These are phyloP conservation scores for Aspergillus mulundensis DNA, from an alignment of 495 filamentous ascomycete genomes.

Conservation along the genomic window DNA sequence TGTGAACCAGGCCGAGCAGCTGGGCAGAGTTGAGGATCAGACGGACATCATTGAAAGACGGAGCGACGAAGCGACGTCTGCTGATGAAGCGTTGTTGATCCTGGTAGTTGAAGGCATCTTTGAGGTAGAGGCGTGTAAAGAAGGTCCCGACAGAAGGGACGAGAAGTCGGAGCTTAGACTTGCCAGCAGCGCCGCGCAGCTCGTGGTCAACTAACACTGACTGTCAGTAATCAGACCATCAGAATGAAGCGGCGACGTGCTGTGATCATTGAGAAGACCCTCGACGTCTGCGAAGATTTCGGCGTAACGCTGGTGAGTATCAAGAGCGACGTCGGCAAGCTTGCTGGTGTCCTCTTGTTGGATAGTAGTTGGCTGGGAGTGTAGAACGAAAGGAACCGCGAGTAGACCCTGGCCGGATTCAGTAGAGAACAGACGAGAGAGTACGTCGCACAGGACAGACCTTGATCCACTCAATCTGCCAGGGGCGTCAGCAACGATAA, in stretches of 20 bases:
- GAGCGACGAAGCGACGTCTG: constrained; percentile 87
- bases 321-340: constrained; percentile 50
- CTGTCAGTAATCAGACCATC: not conserved
- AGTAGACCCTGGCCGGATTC: constrained; percentile 70
- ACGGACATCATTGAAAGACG: constrained; percentile 96
- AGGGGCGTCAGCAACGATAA: too few relatives aligned
- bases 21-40: constrained; percentile 93
- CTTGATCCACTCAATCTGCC: constrained; percentile 71
- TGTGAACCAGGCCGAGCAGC: constrained; percentile 72
- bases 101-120: constrained; percentile 88
- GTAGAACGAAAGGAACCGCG: constrained; percentile 94
- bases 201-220: constrained; percentile 62
- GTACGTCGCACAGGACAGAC: constrained; percentile 27
- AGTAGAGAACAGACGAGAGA: not conserved
- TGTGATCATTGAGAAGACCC: constrained; percentile 85
- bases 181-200: constrained; percentile 49
- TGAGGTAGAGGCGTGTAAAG: constrained; percentile 81
- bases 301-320: constrained; percentile 76
- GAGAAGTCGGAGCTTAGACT: constrained; percentile 88
- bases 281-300: constrained; percentile 97
- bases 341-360: constrained; percentile 52
- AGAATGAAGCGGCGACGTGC: constrained; percentile 41
- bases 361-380: constrained; percentile 86
- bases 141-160: constrained; percentile 87
- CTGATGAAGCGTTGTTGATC: constrained; percentile 82